A percentile compares a stretch with the other conserved stretches of the same genome.
Conservation (phyloP, 225 moss, liverwort and hornwort genomes). For the Anthoceros angustus region DNA sequence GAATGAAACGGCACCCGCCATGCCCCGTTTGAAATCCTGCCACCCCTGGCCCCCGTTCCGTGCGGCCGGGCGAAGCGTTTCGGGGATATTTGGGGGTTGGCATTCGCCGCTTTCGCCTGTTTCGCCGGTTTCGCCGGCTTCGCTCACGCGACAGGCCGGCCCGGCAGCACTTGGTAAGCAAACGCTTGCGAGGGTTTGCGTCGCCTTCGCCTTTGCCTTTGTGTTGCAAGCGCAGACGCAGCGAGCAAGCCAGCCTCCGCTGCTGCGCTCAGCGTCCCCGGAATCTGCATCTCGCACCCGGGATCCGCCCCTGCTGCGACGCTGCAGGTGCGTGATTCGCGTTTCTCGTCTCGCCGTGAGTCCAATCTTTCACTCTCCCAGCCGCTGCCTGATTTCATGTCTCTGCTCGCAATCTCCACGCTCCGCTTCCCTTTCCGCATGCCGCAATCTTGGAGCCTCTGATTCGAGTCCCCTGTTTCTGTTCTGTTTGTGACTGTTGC, state of each 20-base stretch:
- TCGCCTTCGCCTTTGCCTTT: not conserved
- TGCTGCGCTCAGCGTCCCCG: not conserved
- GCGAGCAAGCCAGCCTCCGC: not conserved
- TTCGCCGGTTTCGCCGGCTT: not conserved
- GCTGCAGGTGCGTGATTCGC: not conserved
- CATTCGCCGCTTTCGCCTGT: not conserved
- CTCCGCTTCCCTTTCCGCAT: too few species aligned
- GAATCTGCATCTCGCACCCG: not conserved
- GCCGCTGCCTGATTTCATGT: too few species aligned
- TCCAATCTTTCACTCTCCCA: too few species aligned
- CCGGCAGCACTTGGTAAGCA: not conserved
- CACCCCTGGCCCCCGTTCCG: not conserved
- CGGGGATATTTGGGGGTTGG: not conserved
- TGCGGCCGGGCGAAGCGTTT: constrained; percentile 1
- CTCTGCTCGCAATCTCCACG: too few species aligned
- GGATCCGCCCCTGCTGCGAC: not conserved
- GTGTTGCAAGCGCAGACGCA: not conserved
- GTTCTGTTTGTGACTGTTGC: not conserved
- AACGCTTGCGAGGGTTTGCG: not conserved
- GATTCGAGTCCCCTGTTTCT: not conserved
- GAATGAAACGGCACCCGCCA: not conserved
- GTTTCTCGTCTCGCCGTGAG: too few species aligned
- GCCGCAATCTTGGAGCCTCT: not conserved
- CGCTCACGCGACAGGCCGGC: not conserved
- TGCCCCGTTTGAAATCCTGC: not conserved